These are phyloP conservation scores for Neurospora sp. DNA, from an alignment of 495 filamentous ascomycete species.

Conservation along the genomic window DNA sequence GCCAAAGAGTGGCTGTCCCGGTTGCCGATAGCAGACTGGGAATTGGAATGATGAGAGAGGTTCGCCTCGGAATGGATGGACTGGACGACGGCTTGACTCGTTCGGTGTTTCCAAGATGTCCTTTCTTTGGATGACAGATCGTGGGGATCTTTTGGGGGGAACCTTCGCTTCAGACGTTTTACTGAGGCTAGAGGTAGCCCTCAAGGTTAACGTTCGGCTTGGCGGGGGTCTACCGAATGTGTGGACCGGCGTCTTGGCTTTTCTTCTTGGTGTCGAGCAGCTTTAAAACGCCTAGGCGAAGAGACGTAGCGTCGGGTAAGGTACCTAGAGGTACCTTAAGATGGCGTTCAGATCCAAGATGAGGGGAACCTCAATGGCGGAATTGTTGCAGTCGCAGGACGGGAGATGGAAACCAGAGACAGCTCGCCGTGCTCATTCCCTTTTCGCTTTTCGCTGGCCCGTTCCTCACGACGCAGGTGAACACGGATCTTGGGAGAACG, in stretches of 20 bases:
- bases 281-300: neutral
- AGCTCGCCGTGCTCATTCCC: neutral
- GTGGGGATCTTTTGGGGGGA: neutral
- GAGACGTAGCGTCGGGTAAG: neutral
- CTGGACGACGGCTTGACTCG: neutral
- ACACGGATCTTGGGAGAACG: neutral
- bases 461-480: neutral
- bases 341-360: neutral
- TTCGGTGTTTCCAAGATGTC: neutral
- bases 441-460: neutral
- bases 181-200: neutral
- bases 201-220: neutral
- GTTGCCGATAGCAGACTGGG: neutral
- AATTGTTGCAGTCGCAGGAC: neutral
- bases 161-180: neutral
- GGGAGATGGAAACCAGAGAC: neutral
- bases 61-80: neutral
- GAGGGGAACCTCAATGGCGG: neutral
- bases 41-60: neutral
- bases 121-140: neutral
- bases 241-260: neutral
- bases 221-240: neutral
- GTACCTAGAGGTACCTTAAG: neutral
- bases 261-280: neutral
- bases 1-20: neutral